These are phyloP conservation scores for Achlya hypogyna DNA, from an alignment of 352 stramenopile genomes.

Conservation along the genomic window DNA sequence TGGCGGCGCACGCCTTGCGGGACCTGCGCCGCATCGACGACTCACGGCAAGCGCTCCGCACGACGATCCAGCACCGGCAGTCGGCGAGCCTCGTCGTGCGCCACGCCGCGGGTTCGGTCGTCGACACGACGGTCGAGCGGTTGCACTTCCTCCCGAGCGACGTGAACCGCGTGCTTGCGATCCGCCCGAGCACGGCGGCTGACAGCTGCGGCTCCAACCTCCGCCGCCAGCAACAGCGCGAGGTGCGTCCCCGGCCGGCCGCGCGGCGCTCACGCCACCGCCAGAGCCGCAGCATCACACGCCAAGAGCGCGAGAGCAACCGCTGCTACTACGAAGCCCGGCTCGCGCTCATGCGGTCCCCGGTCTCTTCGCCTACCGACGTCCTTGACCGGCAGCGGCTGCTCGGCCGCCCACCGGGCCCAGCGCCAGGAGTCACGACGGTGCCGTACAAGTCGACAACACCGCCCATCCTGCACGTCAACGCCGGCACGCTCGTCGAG, in stretches of 20 bases:
- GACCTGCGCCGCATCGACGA: not conserved
- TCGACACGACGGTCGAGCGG: not conserved
- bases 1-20: not conserved
- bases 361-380: not conserved
- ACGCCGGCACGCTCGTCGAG: not conserved
- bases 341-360: too few species aligned
- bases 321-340: too few species aligned
- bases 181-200: constrained; percentile 1
- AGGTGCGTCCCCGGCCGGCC: too few species aligned
- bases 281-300: too few species aligned
- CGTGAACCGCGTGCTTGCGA: not conserved
- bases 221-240: not conserved
- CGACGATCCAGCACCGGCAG: not conserved
- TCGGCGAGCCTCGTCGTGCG: constrained; percentile 2
- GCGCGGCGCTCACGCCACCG: too few species aligned
- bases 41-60: not conserved
- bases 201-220: not conserved
- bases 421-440: not conserved
- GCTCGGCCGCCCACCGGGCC: not conserved
- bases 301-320: too few species aligned
- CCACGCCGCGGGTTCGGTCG: not conserved
- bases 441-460: not conserved
- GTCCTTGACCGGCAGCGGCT: not conserved
- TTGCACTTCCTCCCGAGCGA: constrained; percentile 1
- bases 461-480: not conserved